Evolutionary conservation across 345 rosid species (phyloP).

Genomic region (Capsella bursapastoris): DNA sequence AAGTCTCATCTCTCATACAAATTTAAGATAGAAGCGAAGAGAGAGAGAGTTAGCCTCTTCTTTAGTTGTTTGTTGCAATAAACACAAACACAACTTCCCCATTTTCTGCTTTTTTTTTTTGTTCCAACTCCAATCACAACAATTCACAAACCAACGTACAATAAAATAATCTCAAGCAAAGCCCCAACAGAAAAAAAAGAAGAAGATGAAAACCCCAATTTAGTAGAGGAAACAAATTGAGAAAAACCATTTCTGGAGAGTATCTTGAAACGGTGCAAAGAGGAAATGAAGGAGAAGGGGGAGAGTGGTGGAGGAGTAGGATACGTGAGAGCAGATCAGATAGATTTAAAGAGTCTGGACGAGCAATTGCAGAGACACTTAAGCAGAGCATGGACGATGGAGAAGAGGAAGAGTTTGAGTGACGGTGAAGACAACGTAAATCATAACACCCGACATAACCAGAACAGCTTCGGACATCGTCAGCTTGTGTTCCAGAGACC

Average conservation of each 20-base stretch:
- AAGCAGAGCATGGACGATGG: constrained; percentile 81
- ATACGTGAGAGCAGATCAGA: constrained; percentile 96
- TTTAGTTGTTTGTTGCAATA: constrained; percentile 45
- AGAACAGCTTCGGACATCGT: constrained; percentile 36
- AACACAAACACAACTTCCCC: constrained; percentile 48
- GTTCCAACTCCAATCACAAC: constrained; percentile 29
- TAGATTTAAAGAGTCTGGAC: constrained; percentile 93
- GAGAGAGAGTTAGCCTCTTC: constrained; percentile 24
- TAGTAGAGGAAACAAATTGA: background rate
- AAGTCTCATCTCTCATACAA: constrained; percentile 29
- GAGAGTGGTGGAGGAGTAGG: constrained; percentile 66
- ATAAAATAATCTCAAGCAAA: constrained; percentile 13
- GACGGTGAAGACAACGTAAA: constrained; percentile 44
- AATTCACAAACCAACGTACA: constrained; percentile 10
- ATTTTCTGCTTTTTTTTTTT: constrained; percentile 14
- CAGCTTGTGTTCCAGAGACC: constrained; percentile 45
- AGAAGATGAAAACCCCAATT: background rate
- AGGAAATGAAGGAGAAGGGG: constrained; percentile 62
- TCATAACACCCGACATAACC: constrained; percentile 28
- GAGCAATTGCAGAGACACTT: constrained; percentile 94
- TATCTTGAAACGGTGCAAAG: background rate
- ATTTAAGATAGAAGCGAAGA: background rate
- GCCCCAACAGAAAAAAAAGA: background rate
- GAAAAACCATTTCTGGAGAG: background rate
- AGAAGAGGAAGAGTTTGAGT: constrained; percentile 66